A percentile compares a stretch with the other conserved stretches of the same genome.
These are phyloP conservation scores for Rhizophlyctis rosea DNA, from an alignment of 192 early-diverging fungal species.

Conservation along the genomic window DNA sequence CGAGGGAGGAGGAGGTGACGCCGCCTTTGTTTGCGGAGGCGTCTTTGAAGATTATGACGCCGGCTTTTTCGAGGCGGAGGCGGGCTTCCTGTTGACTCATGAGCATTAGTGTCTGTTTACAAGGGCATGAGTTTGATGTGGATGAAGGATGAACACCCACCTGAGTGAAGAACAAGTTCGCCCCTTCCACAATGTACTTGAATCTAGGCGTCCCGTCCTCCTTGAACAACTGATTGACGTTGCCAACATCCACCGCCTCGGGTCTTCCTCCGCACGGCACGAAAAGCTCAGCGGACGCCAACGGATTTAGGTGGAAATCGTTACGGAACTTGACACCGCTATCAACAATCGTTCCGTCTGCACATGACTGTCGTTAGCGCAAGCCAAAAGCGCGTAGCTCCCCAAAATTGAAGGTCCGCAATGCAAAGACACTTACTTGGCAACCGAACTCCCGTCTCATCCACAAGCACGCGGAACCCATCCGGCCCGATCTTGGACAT, in stretches of 20 bases:
- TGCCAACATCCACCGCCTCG: conserved; percentile 92
- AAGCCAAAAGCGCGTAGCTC: conserved; percentile 2
- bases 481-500: conserved; percentile 68
- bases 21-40: conserved; percentile 99
- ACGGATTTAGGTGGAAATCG: conserved; percentile 88
- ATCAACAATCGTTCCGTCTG: conserved; percentile 76
- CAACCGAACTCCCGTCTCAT: conserved; percentile 85
- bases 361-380: conserved; percentile 19
- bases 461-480: conserved; percentile 94
- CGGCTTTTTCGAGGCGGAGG: conserved; percentile 91
- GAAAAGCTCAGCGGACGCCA: conserved; percentile 83
- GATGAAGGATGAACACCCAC: not conserved
- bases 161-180: conserved; percentile 99
- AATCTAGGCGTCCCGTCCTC: conserved; percentile 80
- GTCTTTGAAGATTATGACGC: conserved; percentile 95
- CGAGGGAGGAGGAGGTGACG: conserved; percentile 96
- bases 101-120: too few species aligned
- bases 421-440: too few species aligned
- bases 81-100: conserved; percentile 69
- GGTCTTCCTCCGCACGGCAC: conserved; percentile 99
- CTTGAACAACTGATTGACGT: conserved; percentile 75
- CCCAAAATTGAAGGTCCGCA: conserved; percentile 6
- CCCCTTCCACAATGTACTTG: conserved; percentile 99
- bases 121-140: too few species aligned
- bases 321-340: conserved; percentile 94